Evolutionary conservation across 1,139 yeast genomes (phyloP).

Genomic region (Eremothecium sinecaudum): DNA sequence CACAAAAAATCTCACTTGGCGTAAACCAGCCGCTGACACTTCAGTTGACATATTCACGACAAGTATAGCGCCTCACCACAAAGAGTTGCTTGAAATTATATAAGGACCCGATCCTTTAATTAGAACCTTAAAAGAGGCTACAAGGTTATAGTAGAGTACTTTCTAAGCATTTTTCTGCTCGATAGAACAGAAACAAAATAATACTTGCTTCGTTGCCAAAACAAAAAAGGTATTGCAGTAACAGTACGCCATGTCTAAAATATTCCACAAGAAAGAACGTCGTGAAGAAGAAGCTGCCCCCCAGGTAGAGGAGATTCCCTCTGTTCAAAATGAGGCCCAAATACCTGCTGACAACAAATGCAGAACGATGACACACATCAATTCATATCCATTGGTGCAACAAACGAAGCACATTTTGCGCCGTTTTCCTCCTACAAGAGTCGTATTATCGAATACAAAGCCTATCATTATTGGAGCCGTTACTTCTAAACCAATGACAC

Average conservation of each 20-base stretch:
- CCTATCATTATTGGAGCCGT: conserved; percentile 35
- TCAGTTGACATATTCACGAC: conserved; percentile 4
- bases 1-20: too few species aligned
- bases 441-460: conserved; percentile 35
- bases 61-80: conserved; percentile 1
- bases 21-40: background rate
- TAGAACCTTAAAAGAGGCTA: too few species aligned
- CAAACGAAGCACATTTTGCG: conserved; percentile 34
- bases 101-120: background rate
- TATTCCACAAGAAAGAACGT: conserved; percentile 9
- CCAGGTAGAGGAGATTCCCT: conserved; percentile 3
- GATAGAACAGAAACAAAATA: conserved; percentile 6
- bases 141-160: conserved; percentile 6
- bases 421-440: conserved; percentile 33
- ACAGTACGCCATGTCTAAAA: conserved; percentile 7
- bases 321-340: conserved; percentile 7
- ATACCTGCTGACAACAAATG: conserved; percentile 14
- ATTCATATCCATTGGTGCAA: conserved; percentile 35
- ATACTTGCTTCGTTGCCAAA: background rate
- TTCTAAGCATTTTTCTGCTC: background rate
- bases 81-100: conserved; percentile 3
- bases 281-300: conserved; percentile 9
- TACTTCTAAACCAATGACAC: conserved; percentile 26
- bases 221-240: conserved; percentile 5
- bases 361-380: conserved; percentile 31